Base-by-base conservation (phyloP, 2,329 filamentous ascomycete species). In the Alternaria triticimaculans region DNA sequence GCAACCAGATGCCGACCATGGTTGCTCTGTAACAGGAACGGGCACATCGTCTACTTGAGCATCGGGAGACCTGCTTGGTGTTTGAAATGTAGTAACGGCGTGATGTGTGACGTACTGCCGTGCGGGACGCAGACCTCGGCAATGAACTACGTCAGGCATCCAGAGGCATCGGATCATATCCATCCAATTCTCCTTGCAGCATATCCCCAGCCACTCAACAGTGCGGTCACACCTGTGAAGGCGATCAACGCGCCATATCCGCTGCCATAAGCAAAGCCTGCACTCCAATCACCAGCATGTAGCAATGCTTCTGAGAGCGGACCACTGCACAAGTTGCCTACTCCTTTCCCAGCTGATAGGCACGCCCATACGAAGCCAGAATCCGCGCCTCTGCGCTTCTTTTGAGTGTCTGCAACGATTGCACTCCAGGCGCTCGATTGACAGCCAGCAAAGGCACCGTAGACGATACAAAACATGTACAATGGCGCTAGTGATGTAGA, bases 321-420 rank as follows among this genome's bases (percentile, higher is more conserved):
- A 4, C 86, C 86, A 62, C 80, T 82, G 10, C 83, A 80, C 10
- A 87, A 75, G 70, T 83, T 84, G 4, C 85, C 85, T 20, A 87
- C 79, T 0, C 85, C 86, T 48, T 84, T 83, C 0, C 85, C 85
- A 9, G 82, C 82, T 10, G 81, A 81, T 57, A 87, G 75, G 14
- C 83, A 78, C 0, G 81, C 82, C 60, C 87, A 84, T 1, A 86
- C 79, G 65, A 87, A 82, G 0, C 83, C 82, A 4, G 82, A 76
- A 46, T 87, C 85, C n/a, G 76, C 75, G 11, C 70, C 68, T 33
- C 60, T 64, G 15, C 80, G 76, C 49, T 75, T 78, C 43, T 76
- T 72, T 55, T 78, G 74, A 4, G 84, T 80, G 37, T 83, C 79
- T 15, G 76, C 78, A 28, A 84, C 80, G 20, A 85, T 82, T 1